Evolutionary conservation across 1,139 yeast genomes (phyloP).

Genomic region (Yamadazyma jaroonii): DNA sequence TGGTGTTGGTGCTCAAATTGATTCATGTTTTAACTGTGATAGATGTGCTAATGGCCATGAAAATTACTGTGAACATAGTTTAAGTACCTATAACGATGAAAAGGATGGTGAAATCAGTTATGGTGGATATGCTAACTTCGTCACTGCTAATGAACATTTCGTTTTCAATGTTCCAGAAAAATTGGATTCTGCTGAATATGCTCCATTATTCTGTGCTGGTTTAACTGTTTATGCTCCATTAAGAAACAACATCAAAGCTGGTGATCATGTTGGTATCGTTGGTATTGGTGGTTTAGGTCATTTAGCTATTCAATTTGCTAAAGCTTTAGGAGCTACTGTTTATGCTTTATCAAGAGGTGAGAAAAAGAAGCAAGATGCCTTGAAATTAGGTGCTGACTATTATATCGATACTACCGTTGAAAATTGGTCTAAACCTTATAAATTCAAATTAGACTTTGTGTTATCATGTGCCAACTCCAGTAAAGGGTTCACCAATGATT

Average conservation of each 20-base stretch:
- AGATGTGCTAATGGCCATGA: constrained; percentile 45
- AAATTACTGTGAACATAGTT: constrained; percentile 42
- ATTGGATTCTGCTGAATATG: constrained; percentile 44
- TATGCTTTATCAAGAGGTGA: constrained; percentile 34
- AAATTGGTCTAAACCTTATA: constrained; percentile 25
- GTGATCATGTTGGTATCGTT: constrained; percentile 37
- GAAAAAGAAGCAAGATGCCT: constrained; percentile 31
- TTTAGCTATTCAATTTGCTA: constrained; percentile 36
- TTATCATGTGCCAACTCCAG: constrained; percentile 45
- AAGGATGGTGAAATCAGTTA: constrained; percentile 39
- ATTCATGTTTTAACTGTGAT: constrained; percentile 45
- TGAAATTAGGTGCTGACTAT: constrained; percentile 31
- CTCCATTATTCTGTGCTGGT: constrained; percentile 68
- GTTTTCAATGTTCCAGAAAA: constrained; percentile 54
- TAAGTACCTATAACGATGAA: constrained; percentile 39
- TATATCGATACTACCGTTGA: constrained; percentile 32
- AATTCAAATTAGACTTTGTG: constrained; percentile 40
- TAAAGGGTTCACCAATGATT: constrained; percentile 28
- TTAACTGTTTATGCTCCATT: constrained; percentile 60
- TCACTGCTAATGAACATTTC: constrained; percentile 49
- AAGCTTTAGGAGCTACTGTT: constrained; percentile 38
- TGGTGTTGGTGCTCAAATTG: constrained; percentile 56
- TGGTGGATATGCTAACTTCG: constrained; percentile 58
- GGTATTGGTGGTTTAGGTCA: constrained; percentile 46
- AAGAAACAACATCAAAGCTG: constrained; percentile 27